A percentile compares a stretch with the other conserved stretches of the same genome.
Conservation (phyloP, 2,329 filamentous ascomycete species). For the Cadophora sp. region DNA sequence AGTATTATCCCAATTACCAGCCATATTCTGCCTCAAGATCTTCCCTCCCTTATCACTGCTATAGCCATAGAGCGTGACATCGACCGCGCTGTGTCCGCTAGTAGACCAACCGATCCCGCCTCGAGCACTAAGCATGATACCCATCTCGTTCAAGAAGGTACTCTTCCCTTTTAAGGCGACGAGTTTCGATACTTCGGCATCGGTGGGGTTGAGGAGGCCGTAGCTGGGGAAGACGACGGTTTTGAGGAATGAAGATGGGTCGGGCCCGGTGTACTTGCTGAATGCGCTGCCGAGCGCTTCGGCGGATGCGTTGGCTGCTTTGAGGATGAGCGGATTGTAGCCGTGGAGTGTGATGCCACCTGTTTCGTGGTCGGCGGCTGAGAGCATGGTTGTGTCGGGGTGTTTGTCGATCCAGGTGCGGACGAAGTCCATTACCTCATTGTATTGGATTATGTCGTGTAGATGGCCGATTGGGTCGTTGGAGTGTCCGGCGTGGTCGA, state of each 20-base stretch:
- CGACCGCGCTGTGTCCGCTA: conserved; percentile 7
- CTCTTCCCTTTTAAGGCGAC: conserved; percentile 1
- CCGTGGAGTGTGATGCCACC: conserved; percentile 14
- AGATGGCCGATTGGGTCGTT: conserved; percentile 21
- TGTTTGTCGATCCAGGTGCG: conserved; percentile 17
- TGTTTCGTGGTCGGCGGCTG: conserved; percentile 15
- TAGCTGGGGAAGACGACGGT: conserved; percentile 11
- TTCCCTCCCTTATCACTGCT: not conserved
- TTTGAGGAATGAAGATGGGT: conserved; percentile 5
- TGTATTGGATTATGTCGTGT: conserved; percentile 21
- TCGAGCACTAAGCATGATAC: conserved; percentile 6
- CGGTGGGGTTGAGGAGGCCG: conserved; percentile 15
- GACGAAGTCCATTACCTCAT: conserved; percentile 17
- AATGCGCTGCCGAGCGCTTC: not conserved
- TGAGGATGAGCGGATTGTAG: conserved; percentile 14
- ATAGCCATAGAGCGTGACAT: conserved; percentile 18
- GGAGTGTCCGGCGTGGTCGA: conserved; percentile 17
- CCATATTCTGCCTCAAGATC: conserved; percentile 14
- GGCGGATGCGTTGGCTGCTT: conserved; percentile 1
- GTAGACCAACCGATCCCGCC: conserved; percentile 8
- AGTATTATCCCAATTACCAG: conserved; percentile 21
- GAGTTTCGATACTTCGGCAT: conserved; percentile 9
- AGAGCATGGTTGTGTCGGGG: conserved; percentile 14
- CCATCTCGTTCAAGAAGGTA: conserved; percentile 13
- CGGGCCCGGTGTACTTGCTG: not conserved